Evolutionary conservation across 2,329 filamentous ascomycete species (phyloP).

Genomic region (Xylariales sp.): DNA sequence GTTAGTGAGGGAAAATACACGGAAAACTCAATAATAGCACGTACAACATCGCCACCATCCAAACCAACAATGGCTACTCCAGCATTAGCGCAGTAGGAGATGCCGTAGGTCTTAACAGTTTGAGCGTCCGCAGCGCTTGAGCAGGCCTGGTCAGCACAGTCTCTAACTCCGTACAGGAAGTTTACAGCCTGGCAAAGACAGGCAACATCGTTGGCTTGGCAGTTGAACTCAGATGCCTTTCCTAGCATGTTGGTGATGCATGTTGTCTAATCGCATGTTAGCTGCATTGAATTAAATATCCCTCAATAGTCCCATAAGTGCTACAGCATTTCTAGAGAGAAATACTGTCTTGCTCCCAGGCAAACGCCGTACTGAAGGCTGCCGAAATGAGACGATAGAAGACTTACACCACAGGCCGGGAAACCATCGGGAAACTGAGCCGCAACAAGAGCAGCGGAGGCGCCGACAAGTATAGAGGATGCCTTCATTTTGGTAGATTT

Average conservation of each 20-base stretch:
- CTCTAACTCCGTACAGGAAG: slow-evolving; percentile 34
- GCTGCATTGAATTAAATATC: too few relatives aligned
- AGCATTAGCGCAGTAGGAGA: slow-evolving; percentile 19
- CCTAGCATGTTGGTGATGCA: slow-evolving; percentile 49
- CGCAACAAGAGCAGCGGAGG: slow-evolving; percentile 33
- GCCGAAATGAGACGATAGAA: not conserved
- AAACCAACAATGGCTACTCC: slow-evolving; percentile 3
- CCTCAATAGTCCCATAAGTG: too few relatives aligned
- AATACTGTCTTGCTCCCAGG: too few relatives aligned
- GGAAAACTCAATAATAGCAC: not conserved
- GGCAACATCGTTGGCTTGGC: slow-evolving; percentile 27
- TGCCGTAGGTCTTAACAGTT: slow-evolving; percentile 20
- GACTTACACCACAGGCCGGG: slow-evolving; percentile 45
- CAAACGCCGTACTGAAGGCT: too few relatives aligned
- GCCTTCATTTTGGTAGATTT: slow-evolving; percentile 53
- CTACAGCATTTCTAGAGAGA: too few relatives aligned
- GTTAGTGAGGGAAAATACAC: not conserved
- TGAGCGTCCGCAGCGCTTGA: slow-evolving; percentile 10
- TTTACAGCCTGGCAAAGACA: slow-evolving; percentile 37
- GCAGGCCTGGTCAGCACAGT: slow-evolving; percentile 23
- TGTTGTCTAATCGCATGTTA: slow-evolving; percentile 29
- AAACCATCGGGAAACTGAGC: slow-evolving; percentile 38
- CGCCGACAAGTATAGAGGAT: slow-evolving; percentile 35
- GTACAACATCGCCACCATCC: slow-evolving; percentile 3
- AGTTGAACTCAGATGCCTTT: slow-evolving; percentile 41